These are phyloP conservation scores for Boletus eberwhitei DNA, from an alignment of 768 basidiomycete species.

Conservation along the genomic window DNA sequence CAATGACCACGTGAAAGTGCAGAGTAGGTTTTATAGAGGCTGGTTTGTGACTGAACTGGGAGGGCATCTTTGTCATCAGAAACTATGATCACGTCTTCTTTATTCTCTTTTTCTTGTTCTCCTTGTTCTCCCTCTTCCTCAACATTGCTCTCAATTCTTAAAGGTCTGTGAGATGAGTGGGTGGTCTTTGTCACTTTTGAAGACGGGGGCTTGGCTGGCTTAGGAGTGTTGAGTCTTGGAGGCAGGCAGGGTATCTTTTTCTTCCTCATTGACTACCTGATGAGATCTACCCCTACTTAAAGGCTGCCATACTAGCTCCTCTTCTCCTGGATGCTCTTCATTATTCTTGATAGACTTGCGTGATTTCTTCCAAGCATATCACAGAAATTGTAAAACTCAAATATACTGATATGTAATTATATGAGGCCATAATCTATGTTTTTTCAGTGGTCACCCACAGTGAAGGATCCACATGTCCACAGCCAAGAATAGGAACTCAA, in stretches of 20 bases:
- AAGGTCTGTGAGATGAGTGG: conserved; percentile 12
- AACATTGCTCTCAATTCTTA: conserved; percentile 19
- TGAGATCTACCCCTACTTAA: conserved; percentile 4
- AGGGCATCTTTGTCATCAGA: no score
- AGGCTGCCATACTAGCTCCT: conserved; percentile 19
- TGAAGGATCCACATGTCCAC: no score
- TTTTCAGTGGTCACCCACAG: no score
- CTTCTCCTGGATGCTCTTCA: conserved; percentile 23
- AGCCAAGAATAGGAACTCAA: no score
- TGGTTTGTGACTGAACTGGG: no score
- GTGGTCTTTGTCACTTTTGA: conserved; percentile 10
- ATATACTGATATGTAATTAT: no score
- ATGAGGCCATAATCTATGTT: no score
- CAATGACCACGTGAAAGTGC: conserved; percentile 74
- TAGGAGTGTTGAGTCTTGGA: conserved; percentile 13
- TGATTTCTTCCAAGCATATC: conserved; percentile 47
- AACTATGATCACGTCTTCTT: no score
- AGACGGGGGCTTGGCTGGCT: conserved; percentile 17
- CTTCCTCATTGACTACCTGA: conserved; percentile 11
- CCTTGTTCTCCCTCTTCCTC: conserved; percentile 27
- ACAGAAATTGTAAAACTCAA: no score
- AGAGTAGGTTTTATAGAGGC: conserved; percentile 72
- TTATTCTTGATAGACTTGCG: conserved; percentile 42
- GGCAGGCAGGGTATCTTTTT: conserved; percentile 2
- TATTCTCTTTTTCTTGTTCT: background rate